A percentile compares a stretch with the other conserved stretches of the same genome.
These are phyloP conservation scores for Albizia julibrissin DNA, from an alignment of 306 rosid species.

Conservation along the genomic window DNA sequence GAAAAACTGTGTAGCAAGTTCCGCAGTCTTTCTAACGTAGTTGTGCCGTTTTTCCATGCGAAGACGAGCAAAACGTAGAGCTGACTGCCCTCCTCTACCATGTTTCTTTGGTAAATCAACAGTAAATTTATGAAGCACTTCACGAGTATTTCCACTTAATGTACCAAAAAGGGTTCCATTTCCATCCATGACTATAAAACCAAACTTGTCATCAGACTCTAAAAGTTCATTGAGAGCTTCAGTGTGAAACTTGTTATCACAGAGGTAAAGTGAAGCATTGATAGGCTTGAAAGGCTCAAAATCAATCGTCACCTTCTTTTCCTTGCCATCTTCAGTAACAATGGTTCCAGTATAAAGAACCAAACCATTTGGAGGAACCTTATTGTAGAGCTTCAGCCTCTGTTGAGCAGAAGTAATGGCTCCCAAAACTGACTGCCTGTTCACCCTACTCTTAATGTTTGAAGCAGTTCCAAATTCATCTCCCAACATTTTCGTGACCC, in stretches of 20 bases:
- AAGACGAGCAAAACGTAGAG: conserved; percentile 89
- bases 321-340: conserved; percentile 91
- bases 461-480: conserved; percentile 97
- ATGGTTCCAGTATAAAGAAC: conserved; percentile 85
- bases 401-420: conserved; percentile 94
- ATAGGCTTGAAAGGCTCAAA: conserved; percentile 92
- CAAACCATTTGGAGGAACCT: conserved; percentile 89
- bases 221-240: conserved; percentile 85
- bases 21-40: conserved; percentile 90
- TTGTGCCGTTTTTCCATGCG: conserved; percentile 91
- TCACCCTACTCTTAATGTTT: conserved; percentile 88
- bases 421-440: conserved; percentile 82
- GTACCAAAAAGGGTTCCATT: conserved; percentile 93
- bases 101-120: conserved; percentile 91
- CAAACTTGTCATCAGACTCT: conserved; percentile 92
- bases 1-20: conserved; percentile 82
- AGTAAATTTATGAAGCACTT: conserved; percentile 82
- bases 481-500: conserved; percentile 93
- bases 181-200: conserved; percentile 89
- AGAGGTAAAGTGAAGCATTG: conserved; percentile 85
- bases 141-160: conserved; percentile 84
- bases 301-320: conserved; percentile 89
- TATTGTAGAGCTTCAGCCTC: conserved; percentile 81
- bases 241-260: conserved; percentile 89
- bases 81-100: conserved; percentile 96